Evolutionary conservation across 352 stramenopile species (phyloP).

Genomic region (Phytophthora pini): DNA sequence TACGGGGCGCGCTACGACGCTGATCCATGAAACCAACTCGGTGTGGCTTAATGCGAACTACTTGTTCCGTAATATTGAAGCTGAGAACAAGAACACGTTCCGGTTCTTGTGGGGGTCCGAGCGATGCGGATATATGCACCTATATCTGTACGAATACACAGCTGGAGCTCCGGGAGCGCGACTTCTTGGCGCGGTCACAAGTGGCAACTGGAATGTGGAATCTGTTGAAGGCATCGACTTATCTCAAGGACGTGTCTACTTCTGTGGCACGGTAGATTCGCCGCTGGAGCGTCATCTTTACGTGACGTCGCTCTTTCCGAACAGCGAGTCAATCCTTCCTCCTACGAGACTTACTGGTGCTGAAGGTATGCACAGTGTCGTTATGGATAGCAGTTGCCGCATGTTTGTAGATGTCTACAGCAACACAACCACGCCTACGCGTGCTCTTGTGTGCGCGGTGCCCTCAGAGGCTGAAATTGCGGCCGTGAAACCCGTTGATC

Average conservation of each 20-base stretch:
- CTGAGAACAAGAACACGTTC: conserved; percentile 83
- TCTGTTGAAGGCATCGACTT: conserved; percentile 87
- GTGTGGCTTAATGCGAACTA: conserved; percentile 97
- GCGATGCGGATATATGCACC: conserved; percentile 93
- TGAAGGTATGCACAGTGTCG: conserved; percentile 90
- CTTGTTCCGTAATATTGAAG: conserved; percentile 90
- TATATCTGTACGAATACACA: conserved; percentile 96
- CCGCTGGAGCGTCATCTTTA: conserved; percentile 94
- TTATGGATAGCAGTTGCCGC: conserved; percentile 89
- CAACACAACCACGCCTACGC: conserved; percentile 73
- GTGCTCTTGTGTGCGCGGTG: conserved; percentile 57
- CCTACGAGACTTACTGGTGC: conserved; percentile 75
- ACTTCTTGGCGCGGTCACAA: conserved; percentile 68
- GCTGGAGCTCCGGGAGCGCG: conserved; percentile 41
- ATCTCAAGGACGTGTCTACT: conserved; percentile 85
- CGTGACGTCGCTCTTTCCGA: conserved; percentile 71
- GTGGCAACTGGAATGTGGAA: conserved; percentile 77
- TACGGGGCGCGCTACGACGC: conserved; percentile 64
- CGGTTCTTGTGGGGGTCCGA: conserved; percentile 96
- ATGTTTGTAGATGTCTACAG: conserved; percentile 87
- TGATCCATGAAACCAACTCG: conserved; percentile 91
- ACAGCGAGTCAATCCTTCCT: conserved; percentile 47
- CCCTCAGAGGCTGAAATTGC: conserved; percentile 53
- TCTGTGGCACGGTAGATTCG: conserved; percentile 88
- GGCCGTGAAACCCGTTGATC: conserved; percentile 26